These are phyloP conservation scores for Rhizodiscina lignyota DNA, from an alignment of 495 filamentous ascomycete genomes.

Conservation along the genomic window DNA sequence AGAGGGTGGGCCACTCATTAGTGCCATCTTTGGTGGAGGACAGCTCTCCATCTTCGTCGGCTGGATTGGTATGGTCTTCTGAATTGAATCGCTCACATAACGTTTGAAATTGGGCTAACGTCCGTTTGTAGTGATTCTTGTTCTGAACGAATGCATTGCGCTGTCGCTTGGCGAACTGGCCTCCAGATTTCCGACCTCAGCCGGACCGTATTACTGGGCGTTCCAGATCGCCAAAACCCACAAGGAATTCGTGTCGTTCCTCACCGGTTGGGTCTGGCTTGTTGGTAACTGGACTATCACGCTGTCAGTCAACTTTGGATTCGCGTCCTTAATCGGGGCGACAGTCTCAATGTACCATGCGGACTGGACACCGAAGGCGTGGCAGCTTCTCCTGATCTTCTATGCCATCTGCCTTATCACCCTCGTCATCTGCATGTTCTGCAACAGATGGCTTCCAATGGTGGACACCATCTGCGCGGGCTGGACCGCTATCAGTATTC, in stretches of 20 bases:
- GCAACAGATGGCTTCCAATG: conserved; percentile 37
- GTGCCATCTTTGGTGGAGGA: conserved; percentile 18
- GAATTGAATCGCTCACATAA: too few species aligned
- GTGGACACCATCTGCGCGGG: conserved; percentile 54
- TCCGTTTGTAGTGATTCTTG: too few species aligned
- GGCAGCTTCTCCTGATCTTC: conserved; percentile 48
- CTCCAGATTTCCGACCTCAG: conserved; percentile 37
- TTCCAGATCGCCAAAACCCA: conserved; percentile 30
- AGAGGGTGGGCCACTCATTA: conserved; percentile 14
- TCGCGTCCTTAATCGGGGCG: conserved; percentile 33
- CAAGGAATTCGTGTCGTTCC: too few species aligned
- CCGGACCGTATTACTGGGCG: conserved; percentile 38
- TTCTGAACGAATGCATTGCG: conserved; percentile 38
- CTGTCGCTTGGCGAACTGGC: conserved; percentile 40
- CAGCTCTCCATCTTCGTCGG: conserved; percentile 51
- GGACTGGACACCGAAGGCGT: conserved; percentile 31
- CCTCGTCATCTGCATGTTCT: conserved; percentile 40
- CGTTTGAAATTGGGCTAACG: too few species aligned
- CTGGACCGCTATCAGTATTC: conserved; percentile 43
- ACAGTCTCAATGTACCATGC: conserved; percentile 41
- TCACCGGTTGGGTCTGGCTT: conserved; percentile 50
- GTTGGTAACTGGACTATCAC: conserved; percentile 59
- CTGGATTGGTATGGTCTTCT: conserved; percentile 32
- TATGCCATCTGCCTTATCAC: conserved; percentile 45
- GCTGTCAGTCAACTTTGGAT: conserved; percentile 51